Evolutionary conservation across 495 filamentous ascomycete species (phyloP), one percentile per base, ranked within the genome.

Genomic region (Neurospora sp.): DNA sequence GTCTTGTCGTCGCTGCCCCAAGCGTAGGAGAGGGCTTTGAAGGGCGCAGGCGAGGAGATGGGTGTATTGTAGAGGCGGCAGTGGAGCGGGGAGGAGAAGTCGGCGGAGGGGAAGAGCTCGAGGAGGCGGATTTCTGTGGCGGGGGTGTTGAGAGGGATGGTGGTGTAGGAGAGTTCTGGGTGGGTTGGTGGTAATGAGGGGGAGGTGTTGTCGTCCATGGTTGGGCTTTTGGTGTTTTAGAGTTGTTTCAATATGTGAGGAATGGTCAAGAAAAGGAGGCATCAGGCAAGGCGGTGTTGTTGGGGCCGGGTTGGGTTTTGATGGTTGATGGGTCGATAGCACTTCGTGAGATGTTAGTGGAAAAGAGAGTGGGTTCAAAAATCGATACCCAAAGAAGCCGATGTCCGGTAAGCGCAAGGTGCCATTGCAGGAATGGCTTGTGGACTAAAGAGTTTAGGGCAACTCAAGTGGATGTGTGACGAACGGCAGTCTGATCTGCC

Each of bases 11-110:
- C 61, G 40, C 39, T 35, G 10, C 70, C 70, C 73, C 73, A 73
- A 2, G 70, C 65, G 16, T 75, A 75, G 20, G 73, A 75, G 6
- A 75, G 53, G 8, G 73, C 73, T 71, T 41, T 72, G 71, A 59
- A 75, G 8, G 73, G 53, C 0, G 8, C 39, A 7, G 38, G 71
- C 6, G 59, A 7, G n/a, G n/a, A 10, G 4, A 75, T 53, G 35
- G 73, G 3, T 44, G 69, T 70, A 73, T 4, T 72, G 68, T 70
- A 73, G 72, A 75, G 0, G 70, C 70, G 72, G 37, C 70, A 72
- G 3, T 61, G 27, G 16, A 70, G 69, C 0, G 39, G 72, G 42
- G 39, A 20, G 22, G 72, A n/a, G 22, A 3, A 73, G 2, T 61
- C 1, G 0, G 22, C 6, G 1, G 72, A 73, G 0, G 45, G 68